Percentiles rank a stretch among this genome's conserved stretches.
Conservation (phyloP, 2,329 filamentous ascomycete species). For the Trichoderma simmonsii region DNA sequence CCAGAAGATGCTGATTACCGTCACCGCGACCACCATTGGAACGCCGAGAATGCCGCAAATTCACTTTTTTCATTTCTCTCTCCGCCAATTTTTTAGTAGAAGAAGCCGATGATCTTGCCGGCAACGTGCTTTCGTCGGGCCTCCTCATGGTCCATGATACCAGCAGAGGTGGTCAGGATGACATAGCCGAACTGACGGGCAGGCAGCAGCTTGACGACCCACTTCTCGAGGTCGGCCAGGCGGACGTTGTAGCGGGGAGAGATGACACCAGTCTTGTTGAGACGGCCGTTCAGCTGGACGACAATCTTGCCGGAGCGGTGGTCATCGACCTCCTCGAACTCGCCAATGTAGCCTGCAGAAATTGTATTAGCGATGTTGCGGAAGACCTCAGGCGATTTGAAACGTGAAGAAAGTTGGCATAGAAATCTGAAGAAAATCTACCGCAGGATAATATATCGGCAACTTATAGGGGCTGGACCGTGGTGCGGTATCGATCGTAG, state of each 20-base stretch:
- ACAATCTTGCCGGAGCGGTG: conserved; percentile 99
- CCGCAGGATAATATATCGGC: conserved; percentile 87
- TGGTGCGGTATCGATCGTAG: conserved; percentile 74
- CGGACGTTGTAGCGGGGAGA: conserved; percentile 99
- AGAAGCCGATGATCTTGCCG: conserved; percentile 99
- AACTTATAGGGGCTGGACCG: conserved; percentile 99
- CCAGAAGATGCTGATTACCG: conserved; percentile 36
- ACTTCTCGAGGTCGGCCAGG: conserved; percentile 97
- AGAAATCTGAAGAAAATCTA: conserved; percentile 91
- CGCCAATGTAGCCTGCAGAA: conserved; percentile 89
- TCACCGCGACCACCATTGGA: conserved; percentile 33
- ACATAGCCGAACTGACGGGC: conserved; percentile 99
- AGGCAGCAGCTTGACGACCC: conserved; percentile 98
- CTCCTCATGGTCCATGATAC: conserved; percentile 99
- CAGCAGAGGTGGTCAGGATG: conserved; percentile 96
- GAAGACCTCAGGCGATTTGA: conserved; percentile 79
- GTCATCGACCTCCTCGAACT: conserved; percentile 99
- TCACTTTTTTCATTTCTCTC: conserved; percentile 21
- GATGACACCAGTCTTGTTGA: conserved; percentile 99
- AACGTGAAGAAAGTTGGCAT: conserved; percentile 42
- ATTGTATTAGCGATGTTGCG: conserved; percentile 74
- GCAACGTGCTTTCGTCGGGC: conserved; percentile 97
- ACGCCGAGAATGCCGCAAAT: conserved; percentile 37
- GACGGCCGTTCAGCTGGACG: conserved; percentile 95
- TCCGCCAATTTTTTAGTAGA: conserved; percentile 67